Percentiles rank a stretch among this genome's conserved stretches.
Conservation (phyloP, 2,329 filamentous ascomycete genomes). For the Dothideomycetes sp. region DNA sequence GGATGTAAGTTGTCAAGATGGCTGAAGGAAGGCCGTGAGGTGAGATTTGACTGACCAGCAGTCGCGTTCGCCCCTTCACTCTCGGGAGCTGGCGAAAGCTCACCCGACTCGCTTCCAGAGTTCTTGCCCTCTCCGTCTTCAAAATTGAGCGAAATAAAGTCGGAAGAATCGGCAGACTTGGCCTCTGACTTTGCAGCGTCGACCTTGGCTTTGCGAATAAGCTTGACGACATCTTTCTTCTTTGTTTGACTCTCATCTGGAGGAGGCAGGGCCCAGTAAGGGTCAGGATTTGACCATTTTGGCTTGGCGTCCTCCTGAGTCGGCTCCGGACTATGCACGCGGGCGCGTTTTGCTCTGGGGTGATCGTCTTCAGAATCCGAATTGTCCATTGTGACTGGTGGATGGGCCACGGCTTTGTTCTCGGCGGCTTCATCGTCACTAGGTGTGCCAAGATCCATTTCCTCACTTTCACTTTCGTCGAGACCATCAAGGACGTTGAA, state of each 20-base stretch:
- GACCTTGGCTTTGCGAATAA: conserved; percentile 82
- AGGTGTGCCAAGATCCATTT: conserved; percentile 19
- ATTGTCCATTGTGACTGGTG: conserved; percentile 1
- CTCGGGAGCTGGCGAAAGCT: conserved; percentile 15
- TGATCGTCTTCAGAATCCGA: conserved; percentile 14
- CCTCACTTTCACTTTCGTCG: conserved; percentile 25
- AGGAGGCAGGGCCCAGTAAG: conserved; percentile 79
- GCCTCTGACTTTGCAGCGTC: conserved; percentile 40
- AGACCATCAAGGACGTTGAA: conserved; percentile 25
- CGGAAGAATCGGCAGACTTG: conserved; percentile 41
- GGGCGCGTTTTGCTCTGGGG: conserved; percentile 19
- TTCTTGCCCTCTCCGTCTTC: conserved; percentile 37
- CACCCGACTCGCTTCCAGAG: conserved; percentile 24
- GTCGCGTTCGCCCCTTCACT: not conserved
- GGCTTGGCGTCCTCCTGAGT: conserved; percentile 35
- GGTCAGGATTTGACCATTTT: conserved; percentile 93
- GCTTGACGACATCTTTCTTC: conserved; percentile 75
- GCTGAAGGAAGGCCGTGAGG: conserved; percentile 17
- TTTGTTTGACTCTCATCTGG: conserved; percentile 62
- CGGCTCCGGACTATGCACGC: conserved; percentile 11
- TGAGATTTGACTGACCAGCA: not conserved
- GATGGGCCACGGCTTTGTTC: not conserved
- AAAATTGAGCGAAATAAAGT: conserved; percentile 82
- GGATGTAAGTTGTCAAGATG: conserved; percentile 21
- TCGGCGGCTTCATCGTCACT: conserved; percentile 9